These are phyloP conservation scores for Saccharata proteae DNA, from an alignment of 2,329 filamentous ascomycete genomes.

Conservation along the genomic window DNA sequence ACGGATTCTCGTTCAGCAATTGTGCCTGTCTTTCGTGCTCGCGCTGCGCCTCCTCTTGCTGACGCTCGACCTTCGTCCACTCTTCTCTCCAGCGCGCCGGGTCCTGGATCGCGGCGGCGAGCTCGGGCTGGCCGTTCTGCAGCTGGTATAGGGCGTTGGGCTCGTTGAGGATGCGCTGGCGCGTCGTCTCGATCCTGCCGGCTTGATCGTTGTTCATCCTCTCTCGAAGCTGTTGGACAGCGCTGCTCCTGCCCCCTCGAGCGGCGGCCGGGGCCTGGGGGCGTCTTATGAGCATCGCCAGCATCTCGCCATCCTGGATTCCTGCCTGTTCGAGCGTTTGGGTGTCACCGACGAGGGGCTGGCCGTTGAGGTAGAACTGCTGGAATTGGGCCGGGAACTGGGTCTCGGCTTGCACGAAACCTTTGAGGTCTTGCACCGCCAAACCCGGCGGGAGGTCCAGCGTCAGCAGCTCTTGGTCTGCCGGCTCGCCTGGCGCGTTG, in stretches of 20 bases:
- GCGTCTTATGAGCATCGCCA: constrained; percentile 63
- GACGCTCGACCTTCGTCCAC: constrained; percentile 53
- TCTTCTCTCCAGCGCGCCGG: constrained; percentile 63
- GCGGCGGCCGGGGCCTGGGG: constrained; percentile 15
- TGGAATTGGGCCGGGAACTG: constrained; percentile 60
- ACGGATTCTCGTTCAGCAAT: constrained; percentile 82
- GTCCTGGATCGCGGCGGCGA: constrained; percentile 66
- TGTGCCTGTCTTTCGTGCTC: constrained; percentile 75
- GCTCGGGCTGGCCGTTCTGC: constrained; percentile 58
- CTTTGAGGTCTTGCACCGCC: constrained; percentile 74
- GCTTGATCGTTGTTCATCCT: background rate
- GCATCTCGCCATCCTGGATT: constrained; percentile 81
- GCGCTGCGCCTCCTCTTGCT: constrained; percentile 49
- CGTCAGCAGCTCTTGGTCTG: constrained; percentile 63
- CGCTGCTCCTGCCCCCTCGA: constrained; percentile 1
- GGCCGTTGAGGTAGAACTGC: constrained; percentile 83
- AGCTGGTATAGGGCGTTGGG: constrained; percentile 60
- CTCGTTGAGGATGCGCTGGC: constrained; percentile 71
- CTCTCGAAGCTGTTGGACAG: background rate
- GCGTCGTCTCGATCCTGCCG: constrained; percentile 57
- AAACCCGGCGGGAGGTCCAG: constrained; percentile 75
- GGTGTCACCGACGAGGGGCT: constrained; percentile 60
- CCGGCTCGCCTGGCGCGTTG: constrained; percentile 55
- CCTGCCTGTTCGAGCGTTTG: constrained; percentile 73
- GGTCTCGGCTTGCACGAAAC: constrained; percentile 75